Base-by-base conservation (phyloP, 2,329 filamentous ascomycete species). In the Penicillium expansum region DNA sequence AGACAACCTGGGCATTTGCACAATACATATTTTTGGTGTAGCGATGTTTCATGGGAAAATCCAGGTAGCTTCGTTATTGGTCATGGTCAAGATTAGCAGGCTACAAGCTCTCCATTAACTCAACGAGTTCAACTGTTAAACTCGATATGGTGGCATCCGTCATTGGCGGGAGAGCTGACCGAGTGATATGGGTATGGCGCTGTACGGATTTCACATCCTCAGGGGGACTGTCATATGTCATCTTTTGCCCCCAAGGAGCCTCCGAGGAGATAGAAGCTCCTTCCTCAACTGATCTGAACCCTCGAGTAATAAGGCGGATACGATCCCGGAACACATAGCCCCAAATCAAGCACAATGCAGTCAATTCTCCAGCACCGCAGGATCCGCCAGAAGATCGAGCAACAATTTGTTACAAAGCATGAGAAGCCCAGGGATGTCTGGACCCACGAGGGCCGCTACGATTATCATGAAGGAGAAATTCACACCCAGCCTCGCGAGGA, bases 321-420 rank as follows among this genome's bases (percentile, higher is more conserved):
- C 24, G 24, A 22, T 13, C 30, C 37, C 4, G 29, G 3, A 32
- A 33, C 37, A 5, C 20, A 48, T 3, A 13, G 11, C 14, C 5
- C n/a, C 13, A 4, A 16, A 27, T 6, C 24, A 38, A 56, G 33
- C n/a, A 61, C 47, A 20, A 64, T 62, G 62, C 58, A 63, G 24
- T 57, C 58, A 6, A 45, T 55, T n/a, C 41, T 55, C 5, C 53
- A 63, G 48, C 42, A 52, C 20, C 58, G 59, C 11, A 47, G 33
- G 18, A 60, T 64, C 45, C 57, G 54, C 37, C 62, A 52, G 55
- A 56, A 61, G 44, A 61, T 67, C 18, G 37, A 68, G 42, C 52
- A 50, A 57, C 66, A 68, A 44, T 48, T 67, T n/a, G 60, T 62
- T 16, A 53, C 57, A 10, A 61, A 61, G 16, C 56, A 54, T 37